Base-by-base conservation (phyloP, 2,329 filamentous ascomycete genomes). In the Atkinsonella texensis region DNA sequence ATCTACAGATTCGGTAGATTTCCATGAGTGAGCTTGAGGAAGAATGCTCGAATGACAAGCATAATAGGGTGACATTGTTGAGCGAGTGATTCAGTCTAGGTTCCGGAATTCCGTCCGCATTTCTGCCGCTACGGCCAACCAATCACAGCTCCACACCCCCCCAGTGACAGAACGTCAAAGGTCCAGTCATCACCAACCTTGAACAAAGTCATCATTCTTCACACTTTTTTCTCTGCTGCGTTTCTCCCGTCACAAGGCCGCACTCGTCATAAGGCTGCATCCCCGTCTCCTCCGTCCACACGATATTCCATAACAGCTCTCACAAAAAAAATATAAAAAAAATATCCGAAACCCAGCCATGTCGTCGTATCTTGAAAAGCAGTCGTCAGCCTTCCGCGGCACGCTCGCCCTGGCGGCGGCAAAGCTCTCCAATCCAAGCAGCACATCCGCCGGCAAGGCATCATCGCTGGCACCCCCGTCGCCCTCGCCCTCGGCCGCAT, bases 301-400 rank as follows among this genome's bases (percentile, higher is more conserved):
- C 28, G 28, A 39, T 9, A 39, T 9, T 12, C 18, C 46, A 31
- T 4, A 17, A 41, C 18, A 31, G 20, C 10, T 20, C 32, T 33
- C 10, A 48, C 8, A 44, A 44, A 41, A 48, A 35, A 23, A 18
- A 42, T 3, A 23, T 23, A 23, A 23, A 23, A 23, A 23, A 23
- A 48, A 46, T 46, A 56, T 49, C 56, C 3, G 23, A 2, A 6
- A 35, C 17, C n/a, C 60, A 65, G 68, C 50, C 60, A 84, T 82
- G 79, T 81, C 80, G 52, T 69, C 68, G 47, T 83, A 80, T 59
- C 75, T 86, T 54, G 79, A 85, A 59, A 81, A 80, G 59, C 80
- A 84, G 66, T 75, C 81, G 57, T 79, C 77, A 52, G 75, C 70
- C 59, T 81, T 84, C 69, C 79, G 74, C 60, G 80, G 75, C 60